Conservation (phyloP, 2,329 filamentous ascomycete genomes). For the Botrytis deweyae region DNA sequence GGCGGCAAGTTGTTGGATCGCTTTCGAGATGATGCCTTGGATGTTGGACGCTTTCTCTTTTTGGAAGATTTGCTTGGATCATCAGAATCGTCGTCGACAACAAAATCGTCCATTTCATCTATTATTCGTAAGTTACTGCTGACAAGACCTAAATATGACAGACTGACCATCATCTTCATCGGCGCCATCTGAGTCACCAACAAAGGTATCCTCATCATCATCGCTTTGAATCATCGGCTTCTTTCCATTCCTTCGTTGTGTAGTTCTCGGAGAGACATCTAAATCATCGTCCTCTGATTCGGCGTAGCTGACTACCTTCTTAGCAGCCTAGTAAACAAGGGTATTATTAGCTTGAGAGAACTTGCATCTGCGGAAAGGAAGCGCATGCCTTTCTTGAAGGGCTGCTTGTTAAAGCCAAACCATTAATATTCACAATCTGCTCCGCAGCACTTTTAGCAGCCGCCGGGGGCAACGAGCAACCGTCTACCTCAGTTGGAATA, state of each 20-base stretch:
- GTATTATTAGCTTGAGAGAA: constrained; percentile 7
- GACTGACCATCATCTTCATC: constrained; percentile 56
- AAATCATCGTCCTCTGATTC: constrained; percentile 83
- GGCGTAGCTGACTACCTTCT: constrained; percentile 73
- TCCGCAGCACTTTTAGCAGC: constrained; percentile 45
- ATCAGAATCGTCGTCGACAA: constrained; percentile 80
- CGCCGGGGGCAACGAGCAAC: constrained; percentile 46
- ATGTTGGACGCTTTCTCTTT: constrained; percentile 63
- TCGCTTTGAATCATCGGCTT: constrained; percentile 63
- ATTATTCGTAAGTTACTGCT: constrained; percentile 17
- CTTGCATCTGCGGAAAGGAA: not conserved
- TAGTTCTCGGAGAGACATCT: constrained; percentile 54
- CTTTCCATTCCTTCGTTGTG: constrained; percentile 47
- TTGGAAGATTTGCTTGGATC: constrained; percentile 56
- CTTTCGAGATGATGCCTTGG: constrained; percentile 59
- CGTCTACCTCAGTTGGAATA: constrained; percentile 48
- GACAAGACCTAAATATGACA: not conserved
- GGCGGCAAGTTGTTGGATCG: constrained; percentile 57
- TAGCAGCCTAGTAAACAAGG: constrained; percentile 45
- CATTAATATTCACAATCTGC: constrained; percentile 46
- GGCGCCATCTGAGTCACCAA: constrained; percentile 57
- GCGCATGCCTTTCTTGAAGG: constrained; percentile 72
- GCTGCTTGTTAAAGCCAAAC: constrained; percentile 57
- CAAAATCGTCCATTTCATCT: constrained; percentile 81
- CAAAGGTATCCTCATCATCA: constrained; percentile 65